These are phyloP conservation scores for Orbilia ellipsospora DNA, from an alignment of 2,329 filamentous ascomycete species.

Conservation along the genomic window DNA sequence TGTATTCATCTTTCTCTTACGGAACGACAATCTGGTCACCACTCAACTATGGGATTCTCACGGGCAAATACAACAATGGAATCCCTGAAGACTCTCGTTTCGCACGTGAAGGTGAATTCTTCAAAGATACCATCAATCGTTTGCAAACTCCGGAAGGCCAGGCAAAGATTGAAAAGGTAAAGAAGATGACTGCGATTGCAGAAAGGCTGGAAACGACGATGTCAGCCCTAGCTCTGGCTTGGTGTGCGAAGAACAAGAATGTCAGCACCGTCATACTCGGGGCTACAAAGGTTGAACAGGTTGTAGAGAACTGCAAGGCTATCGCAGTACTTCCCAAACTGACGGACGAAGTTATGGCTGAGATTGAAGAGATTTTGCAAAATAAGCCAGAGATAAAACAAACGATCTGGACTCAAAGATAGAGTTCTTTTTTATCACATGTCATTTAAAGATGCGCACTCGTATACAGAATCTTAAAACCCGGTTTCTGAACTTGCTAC, in stretches of 20 bases:
- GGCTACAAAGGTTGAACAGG: constrained; percentile 63
- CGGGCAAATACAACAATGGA: constrained; percentile 74
- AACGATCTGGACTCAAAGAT: constrained; percentile 47
- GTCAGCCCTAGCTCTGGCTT: constrained; percentile 70
- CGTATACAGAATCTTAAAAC: too few relatives aligned
- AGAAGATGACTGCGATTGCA: constrained; percentile 67
- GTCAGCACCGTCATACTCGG: constrained; percentile 70
- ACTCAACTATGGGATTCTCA: constrained; percentile 69
- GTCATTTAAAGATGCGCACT: not conserved
- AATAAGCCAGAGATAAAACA: constrained; percentile 61
- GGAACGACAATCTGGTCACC: constrained; percentile 67
- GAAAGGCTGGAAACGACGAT: constrained; percentile 66
- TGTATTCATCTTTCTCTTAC: constrained; percentile 61
- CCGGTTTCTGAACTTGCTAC: too few relatives aligned
- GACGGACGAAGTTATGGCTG: constrained; percentile 64
- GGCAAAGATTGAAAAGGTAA: constrained; percentile 70
- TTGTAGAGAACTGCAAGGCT: constrained; percentile 63
- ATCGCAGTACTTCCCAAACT: constrained; percentile 64
- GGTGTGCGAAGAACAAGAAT: constrained; percentile 70
- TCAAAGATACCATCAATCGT: constrained; percentile 68
- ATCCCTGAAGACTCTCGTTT: constrained; percentile 72
- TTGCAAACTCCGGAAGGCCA: constrained; percentile 67
- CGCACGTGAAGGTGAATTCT: constrained; percentile 69
- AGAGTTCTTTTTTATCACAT: not conserved
- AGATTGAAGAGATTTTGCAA: constrained; percentile 65